Conservation (phyloP, 768 basidiomycete genomes). For the Peribolospora baueri region DNA sequence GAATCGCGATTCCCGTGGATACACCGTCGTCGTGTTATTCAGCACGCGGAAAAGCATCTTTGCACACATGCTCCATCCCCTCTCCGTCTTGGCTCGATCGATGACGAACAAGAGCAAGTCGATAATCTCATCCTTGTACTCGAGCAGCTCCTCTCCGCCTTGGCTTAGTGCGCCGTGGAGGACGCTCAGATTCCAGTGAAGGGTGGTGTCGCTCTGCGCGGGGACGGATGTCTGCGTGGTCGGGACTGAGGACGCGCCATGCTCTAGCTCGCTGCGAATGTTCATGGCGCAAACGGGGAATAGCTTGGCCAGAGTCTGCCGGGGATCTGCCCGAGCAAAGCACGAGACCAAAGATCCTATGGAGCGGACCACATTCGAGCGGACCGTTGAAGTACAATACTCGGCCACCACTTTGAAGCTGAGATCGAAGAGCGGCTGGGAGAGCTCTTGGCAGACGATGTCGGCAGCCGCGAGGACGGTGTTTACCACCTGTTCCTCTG, state of each 20-base stretch:
- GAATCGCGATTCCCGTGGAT: conserved; percentile 56
- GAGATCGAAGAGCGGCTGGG: conserved; percentile 52
- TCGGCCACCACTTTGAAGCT: conserved; percentile 62
- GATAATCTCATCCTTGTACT: conserved; percentile 37
- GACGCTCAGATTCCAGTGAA: conserved; percentile 67
- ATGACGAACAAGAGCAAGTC: conserved; percentile 38
- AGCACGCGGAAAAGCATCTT: conserved; percentile 48
- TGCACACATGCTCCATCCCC: conserved; percentile 58
- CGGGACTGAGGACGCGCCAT: conserved; percentile 38
- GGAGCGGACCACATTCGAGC: conserved; percentile 71
- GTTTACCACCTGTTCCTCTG: conserved; percentile 19
- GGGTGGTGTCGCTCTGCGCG: conserved; percentile 26
- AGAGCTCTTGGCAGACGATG: conserved; percentile 52
- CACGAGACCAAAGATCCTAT: conserved; percentile 71
- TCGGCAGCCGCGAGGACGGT: conserved; percentile 35
- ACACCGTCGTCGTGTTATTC: conserved; percentile 52
- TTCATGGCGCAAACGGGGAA: conserved; percentile 48
- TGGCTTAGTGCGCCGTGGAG: conserved; percentile 48
- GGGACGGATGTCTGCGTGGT: conserved; percentile 40
- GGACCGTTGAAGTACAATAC: conserved; percentile 68
- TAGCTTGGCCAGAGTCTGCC: conserved; percentile 53
- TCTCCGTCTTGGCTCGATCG: conserved; percentile 48
- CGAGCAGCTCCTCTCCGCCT: conserved; percentile 28
- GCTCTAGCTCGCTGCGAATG: conserved; percentile 57
- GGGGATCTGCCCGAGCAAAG: conserved; percentile 51